These are phyloP conservation scores for Kalanchoe fedtschenkoi DNA, from an alignment of 164 flowering plant species.

Conservation along the genomic window DNA sequence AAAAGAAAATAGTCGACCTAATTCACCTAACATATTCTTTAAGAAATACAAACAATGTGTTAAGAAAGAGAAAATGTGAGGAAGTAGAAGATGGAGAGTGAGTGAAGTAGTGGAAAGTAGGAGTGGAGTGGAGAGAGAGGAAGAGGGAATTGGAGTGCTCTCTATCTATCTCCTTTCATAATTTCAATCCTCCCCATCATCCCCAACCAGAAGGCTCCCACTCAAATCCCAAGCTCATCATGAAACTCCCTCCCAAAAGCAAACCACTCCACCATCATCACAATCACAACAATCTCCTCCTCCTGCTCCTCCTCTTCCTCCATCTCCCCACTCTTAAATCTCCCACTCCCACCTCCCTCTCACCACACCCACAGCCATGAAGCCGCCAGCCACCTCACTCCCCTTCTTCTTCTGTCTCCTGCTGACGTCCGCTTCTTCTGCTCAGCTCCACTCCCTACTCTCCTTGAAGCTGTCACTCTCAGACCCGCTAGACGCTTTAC, in stretches of 20 bases:
- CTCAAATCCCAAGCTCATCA: slow-evolving; percentile 1
- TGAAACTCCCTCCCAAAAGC: neutral
- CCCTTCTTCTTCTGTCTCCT: slow-evolving; percentile 8
- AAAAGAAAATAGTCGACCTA: too few species aligned
- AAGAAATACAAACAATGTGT: too few species aligned
- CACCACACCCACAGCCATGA: too few species aligned
- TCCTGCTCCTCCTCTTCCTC: too few species aligned
- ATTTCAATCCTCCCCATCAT: slow-evolving; percentile 1
- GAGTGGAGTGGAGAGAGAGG: too few species aligned
- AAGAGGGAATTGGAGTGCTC: neutral
- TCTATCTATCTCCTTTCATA: neutral
- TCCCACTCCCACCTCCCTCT: too few species aligned
- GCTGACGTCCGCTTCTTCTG: slow-evolving; percentile 9
- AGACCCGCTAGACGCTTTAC: slow-evolving; percentile 49
- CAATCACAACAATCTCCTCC: too few species aligned
- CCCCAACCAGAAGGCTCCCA: too few species aligned
- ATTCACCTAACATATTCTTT: too few species aligned
- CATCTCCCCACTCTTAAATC: too few species aligned
- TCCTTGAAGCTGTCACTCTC: slow-evolving; percentile 55
- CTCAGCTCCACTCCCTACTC: slow-evolving; percentile 51
- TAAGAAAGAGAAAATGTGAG: neutral
- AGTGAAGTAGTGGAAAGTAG: neutral
- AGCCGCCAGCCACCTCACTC: slow-evolving; percentile 7
- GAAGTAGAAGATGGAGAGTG: neutral
- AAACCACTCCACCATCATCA: neutral